Evolutionary conservation across 1,284 basidiomycete species (phyloP).

Genomic region (Pseudozyma sp.): DNA sequence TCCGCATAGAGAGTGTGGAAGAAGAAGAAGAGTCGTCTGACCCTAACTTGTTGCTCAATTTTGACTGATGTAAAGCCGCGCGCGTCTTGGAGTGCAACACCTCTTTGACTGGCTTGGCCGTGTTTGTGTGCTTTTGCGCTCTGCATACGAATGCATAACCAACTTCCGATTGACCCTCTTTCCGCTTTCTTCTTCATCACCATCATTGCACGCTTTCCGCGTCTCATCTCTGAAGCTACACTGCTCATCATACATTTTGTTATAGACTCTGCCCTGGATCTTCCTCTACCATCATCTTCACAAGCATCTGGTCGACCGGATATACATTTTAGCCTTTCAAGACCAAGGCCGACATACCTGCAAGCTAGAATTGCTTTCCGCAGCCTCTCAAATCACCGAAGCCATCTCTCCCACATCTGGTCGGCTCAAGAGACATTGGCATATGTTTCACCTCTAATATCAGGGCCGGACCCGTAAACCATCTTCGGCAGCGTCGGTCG

Average conservation of each 20-base stretch:
- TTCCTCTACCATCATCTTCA: too few relatives aligned
- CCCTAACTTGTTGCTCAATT: not conserved
- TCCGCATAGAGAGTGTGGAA: not conserved
- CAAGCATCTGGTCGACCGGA: too few relatives aligned
- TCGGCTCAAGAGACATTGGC: not conserved
- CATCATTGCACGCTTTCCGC: not conserved
- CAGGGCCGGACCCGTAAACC: not conserved
- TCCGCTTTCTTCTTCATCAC: slow-evolving; percentile 1
- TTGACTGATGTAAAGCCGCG: slow-evolving; percentile 11
- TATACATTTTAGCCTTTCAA: too few relatives aligned
- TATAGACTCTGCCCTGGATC: too few relatives aligned
- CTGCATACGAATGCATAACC: slow-evolving; percentile 12
- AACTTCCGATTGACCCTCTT: not conserved
- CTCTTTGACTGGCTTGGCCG: slow-evolving; percentile 2
- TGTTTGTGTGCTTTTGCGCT: not conserved
- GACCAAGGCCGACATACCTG: too few relatives aligned
- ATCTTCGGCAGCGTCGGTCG: not conserved
- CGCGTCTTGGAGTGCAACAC: not conserved
- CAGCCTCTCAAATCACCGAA: not conserved
- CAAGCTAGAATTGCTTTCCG: not conserved
- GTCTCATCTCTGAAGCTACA: not conserved
- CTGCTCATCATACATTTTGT: too few relatives aligned
- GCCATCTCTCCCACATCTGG: not conserved
- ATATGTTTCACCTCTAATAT: slow-evolving; percentile 1
- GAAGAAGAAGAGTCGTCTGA: slow-evolving; percentile 2